These are phyloP conservation scores for Colletotrichum sp. DNA, from an alignment of 2,329 filamentous ascomycete genomes.

Conservation along the genomic window DNA sequence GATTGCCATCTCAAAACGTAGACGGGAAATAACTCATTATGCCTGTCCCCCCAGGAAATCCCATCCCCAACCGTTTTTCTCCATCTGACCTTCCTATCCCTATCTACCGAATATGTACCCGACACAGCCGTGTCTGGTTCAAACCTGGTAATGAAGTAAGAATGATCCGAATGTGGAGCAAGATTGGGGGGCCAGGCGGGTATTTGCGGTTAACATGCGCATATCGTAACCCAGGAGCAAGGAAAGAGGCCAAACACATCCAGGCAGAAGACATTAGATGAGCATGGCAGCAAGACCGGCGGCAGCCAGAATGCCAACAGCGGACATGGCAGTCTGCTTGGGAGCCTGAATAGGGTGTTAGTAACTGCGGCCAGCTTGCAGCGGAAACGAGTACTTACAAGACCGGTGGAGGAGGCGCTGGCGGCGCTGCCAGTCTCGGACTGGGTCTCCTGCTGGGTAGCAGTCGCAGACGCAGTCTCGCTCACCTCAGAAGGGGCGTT, in stretches of 20 bases:
- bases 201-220: conserved; percentile 50
- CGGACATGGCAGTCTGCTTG: conserved; percentile 46
- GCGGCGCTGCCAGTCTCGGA: conserved; percentile 3
- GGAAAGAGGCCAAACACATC: neutral
- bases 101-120: conserved; percentile 12
- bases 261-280: conserved; percentile 40
- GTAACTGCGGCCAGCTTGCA: neutral
- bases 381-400: conserved; percentile 26
- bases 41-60: conserved; percentile 27
- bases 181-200: conserved; percentile 37
- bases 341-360: conserved; percentile 3
- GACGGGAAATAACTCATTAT: conserved; percentile 36
- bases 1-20: conserved; percentile 35
- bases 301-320: conserved; percentile 50
- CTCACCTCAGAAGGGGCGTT: conserved; percentile 25
- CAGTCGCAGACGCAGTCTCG: conserved; percentile 17
- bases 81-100: conserved; percentile 1
- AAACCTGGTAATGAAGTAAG: conserved; percentile 24
- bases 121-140: conserved; percentile 1
- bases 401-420: conserved; percentile 12
- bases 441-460: neutral
- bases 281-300: conserved; percentile 55
- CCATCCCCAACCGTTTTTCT: neutral
- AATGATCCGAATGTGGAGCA: conserved; percentile 20
- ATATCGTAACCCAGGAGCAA: conserved; percentile 23